A percentile compares a stretch with the other conserved stretches of the same genome.
phyloP scores from a whole-genome alignment of 2,329 filamentous ascomycete genomes.

The Talaromyces sp. region DNA sequence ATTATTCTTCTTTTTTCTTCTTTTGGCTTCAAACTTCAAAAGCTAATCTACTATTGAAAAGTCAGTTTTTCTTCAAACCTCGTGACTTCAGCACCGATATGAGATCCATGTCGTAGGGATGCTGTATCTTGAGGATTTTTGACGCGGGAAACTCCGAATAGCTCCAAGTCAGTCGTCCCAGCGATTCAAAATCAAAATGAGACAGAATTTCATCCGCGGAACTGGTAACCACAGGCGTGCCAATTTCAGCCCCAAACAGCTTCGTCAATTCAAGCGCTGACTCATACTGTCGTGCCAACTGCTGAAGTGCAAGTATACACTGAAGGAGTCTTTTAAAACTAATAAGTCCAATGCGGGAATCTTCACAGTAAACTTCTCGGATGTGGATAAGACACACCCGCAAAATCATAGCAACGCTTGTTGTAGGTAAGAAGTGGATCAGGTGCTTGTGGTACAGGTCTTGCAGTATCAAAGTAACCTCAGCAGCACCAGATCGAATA shows the following conservation, averaged over 20 bases:
- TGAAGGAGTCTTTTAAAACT: constrained; percentile 5
- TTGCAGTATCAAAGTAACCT: constrained; percentile 73
- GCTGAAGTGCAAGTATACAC: constrained; percentile 8
- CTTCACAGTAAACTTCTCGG: constrained; percentile 62
- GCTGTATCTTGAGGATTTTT: constrained; percentile 10
- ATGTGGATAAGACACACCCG: constrained; percentile 87
- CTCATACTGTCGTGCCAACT: constrained; percentile 5
- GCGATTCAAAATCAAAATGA: constrained; percentile 10
- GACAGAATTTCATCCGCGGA: constrained; percentile 7
- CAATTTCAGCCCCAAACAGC: neutral
- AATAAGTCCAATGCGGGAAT: neutral
- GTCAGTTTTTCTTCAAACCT: too few relatives aligned
- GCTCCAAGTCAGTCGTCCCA: constrained; percentile 7
- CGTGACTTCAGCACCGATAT: constrained; percentile 6
- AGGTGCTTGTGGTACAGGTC: constrained; percentile 69
- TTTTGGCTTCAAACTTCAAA: too few relatives aligned
- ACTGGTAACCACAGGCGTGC: neutral
- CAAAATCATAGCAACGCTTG: constrained; percentile 79
- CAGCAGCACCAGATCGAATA: constrained; percentile 59
- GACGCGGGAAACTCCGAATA: neutral
- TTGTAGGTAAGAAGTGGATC: constrained; percentile 75
- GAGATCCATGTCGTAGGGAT: constrained; percentile 16
- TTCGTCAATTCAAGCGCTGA: constrained; percentile 7
- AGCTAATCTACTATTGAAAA: too few relatives aligned
- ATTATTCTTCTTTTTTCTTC: too few relatives aligned